Conservation (phyloP, 257 asterid genomes). For the Lavandula angustifolia region DNA sequence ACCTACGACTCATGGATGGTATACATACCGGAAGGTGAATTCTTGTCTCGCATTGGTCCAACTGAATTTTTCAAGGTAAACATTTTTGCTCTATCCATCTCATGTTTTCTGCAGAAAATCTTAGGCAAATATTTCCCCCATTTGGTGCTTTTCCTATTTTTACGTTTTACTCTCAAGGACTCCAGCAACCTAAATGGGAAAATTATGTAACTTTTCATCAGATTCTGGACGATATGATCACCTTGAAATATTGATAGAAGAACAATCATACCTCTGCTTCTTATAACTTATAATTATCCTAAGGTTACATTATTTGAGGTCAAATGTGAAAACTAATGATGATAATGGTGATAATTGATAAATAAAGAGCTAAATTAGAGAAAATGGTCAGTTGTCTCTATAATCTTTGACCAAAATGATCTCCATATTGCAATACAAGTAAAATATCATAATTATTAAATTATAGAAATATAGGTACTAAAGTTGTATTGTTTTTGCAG, state of each 20-base stretch:
- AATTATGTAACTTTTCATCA: background rate
- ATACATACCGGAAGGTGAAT: conserved; percentile 91
- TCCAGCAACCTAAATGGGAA: background rate
- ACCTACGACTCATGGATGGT: conserved; percentile 96
- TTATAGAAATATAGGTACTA: conserved; percentile 1
- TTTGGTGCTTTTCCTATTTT: conserved; percentile 3
- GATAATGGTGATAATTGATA: conserved; percentile 2
- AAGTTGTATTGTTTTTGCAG: conserved; percentile 40
- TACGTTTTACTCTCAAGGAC: background rate
- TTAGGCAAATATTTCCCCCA: background rate
- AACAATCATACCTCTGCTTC: conserved; percentile 9
- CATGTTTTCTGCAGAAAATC: conserved; percentile 22
- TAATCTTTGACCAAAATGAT: too few species aligned
- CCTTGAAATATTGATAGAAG: conserved; percentile 14
- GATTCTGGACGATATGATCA: conserved; percentile 8
- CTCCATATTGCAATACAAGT: too few species aligned
- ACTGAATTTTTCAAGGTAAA: conserved; percentile 87
- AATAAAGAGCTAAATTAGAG: conserved; percentile 5
- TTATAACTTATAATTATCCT: conserved; percentile 3
- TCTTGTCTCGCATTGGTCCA: conserved; percentile 95
- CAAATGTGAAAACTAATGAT: conserved; percentile 4
- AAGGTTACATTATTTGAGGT: background rate
- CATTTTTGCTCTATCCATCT: conserved; percentile 18
- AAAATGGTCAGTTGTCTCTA: background rate
- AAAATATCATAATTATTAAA: too few species aligned